phyloP scores from a whole-genome alignment of 2,329 filamentous ascomycete genomes.

The Hymenotorrendiella dingleyae region DNA sequence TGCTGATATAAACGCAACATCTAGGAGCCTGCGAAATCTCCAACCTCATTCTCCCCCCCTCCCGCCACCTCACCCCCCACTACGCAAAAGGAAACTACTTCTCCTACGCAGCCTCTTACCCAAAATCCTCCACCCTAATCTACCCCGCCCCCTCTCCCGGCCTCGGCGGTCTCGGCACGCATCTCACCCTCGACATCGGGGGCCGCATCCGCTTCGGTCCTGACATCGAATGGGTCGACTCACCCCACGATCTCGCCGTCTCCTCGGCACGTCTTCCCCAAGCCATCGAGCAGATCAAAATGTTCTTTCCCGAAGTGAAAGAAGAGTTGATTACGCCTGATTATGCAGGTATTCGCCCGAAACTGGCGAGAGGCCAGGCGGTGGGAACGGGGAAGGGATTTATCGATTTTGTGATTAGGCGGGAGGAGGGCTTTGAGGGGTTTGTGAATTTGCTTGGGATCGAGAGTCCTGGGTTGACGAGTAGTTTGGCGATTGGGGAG shows the following conservation, averaged over 20 bases:
- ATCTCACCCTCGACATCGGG: slow-evolving; percentile 82
- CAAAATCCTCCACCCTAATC: slow-evolving; percentile 65
- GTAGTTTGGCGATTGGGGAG: slow-evolving; percentile 77
- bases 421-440: slow-evolving; percentile 70
- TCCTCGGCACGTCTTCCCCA: slow-evolving; percentile 55
- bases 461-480: slow-evolving; percentile 88
- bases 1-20: too few species aligned
- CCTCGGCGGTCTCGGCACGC: slow-evolving; percentile 80
- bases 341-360: slow-evolving; percentile 89
- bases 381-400: slow-evolving; percentile 64
- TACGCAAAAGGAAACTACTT: slow-evolving; percentile 97
- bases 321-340: slow-evolving; percentile 62
- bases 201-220: slow-evolving; percentile 87
- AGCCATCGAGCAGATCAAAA: slow-evolving; percentile 68
- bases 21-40: slow-evolving; percentile 68
- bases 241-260: slow-evolving; percentile 62
- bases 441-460: slow-evolving; percentile 91
- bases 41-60: slow-evolving; percentile 69
- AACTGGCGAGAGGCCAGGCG: slow-evolving; percentile 57
- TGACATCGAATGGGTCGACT: slow-evolving; percentile 87
- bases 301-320: slow-evolving; percentile 73
- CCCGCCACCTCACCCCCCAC: slow-evolving; percentile 54
- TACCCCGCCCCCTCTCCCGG: slow-evolving; percentile 85
- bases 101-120: slow-evolving; percentile 63
- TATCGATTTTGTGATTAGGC: slow-evolving; percentile 75